Conservation (phyloP, 371 early-diverging fungal species). For the Homolaphlyctis polyrhiza region DNA sequence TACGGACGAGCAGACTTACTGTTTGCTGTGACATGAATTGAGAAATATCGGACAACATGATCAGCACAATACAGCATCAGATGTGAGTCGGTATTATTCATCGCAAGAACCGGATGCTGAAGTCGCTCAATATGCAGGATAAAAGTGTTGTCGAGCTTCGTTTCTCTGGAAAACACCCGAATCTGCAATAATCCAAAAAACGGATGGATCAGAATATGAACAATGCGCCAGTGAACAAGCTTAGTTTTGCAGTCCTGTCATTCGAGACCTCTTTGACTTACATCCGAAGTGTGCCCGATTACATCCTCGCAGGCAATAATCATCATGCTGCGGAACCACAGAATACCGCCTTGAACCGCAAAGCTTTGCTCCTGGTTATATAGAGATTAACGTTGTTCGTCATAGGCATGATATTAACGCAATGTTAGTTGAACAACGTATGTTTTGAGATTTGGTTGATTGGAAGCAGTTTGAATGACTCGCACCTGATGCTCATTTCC, state of each 20-base stretch:
- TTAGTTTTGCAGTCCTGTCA: too few species aligned
- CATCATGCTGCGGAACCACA: conserved; percentile 71
- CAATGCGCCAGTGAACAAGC: too few species aligned
- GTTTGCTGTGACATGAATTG: conserved; percentile 10
- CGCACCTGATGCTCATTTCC: conserved; percentile 70
- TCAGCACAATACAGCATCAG: conserved; percentile 66
- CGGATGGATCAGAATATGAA: neutral
- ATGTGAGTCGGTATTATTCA: conserved; percentile 53
- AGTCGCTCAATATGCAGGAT: conserved; percentile 50
- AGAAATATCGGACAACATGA: conserved; percentile 54
- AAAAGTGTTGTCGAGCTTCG: conserved; percentile 62
- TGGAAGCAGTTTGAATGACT: neutral
- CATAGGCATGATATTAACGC: neutral
- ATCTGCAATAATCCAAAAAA: conserved; percentile 38
- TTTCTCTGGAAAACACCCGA: conserved; percentile 70
- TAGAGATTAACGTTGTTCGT: neutral
- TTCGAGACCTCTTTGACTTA: too few species aligned
- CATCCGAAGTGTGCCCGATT: conserved; percentile 46
- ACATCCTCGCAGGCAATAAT: conserved; percentile 42
- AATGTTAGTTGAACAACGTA: too few species aligned
- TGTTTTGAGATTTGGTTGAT: too few species aligned
- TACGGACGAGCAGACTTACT: conserved; percentile 38
- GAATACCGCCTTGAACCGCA: conserved; percentile 62
- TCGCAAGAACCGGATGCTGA: conserved; percentile 37
- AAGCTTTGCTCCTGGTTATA: conserved; percentile 63